Evolutionary conservation across 805 yeast genomes (phyloP).

Genomic region (Metschnikowia picachoensis): DNA sequence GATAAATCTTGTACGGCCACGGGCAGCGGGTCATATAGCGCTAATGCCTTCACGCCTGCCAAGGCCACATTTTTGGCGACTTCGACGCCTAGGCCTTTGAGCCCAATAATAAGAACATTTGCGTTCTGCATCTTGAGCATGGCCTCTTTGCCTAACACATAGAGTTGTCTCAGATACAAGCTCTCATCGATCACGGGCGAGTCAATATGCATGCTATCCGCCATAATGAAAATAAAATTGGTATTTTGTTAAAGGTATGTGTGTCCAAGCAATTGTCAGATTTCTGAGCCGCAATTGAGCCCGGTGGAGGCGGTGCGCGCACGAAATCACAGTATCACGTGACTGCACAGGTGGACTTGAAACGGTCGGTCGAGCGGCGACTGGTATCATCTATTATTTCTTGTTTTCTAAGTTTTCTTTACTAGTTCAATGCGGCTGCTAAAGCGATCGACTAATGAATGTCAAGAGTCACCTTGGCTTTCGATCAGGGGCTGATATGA

Average conservation of each 20-base stretch:
- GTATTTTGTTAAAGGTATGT: not conserved
- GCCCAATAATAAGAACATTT: constrained; percentile 85
- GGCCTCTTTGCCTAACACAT: constrained; percentile 96
- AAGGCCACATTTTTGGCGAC: constrained; percentile 94
- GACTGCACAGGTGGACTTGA: no score
- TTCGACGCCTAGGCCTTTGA: constrained; percentile 91
- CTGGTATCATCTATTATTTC: no score
- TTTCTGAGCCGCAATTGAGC: no score
- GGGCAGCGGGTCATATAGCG: constrained; percentile 76
- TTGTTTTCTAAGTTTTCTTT: no score
- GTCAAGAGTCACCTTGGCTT: no score
- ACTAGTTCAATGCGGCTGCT: no score
- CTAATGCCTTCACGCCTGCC: constrained; percentile 93
- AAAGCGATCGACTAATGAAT: no score
- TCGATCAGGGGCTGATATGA: no score
- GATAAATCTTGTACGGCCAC: constrained; percentile 72
- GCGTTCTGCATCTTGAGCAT: constrained; percentile 96
- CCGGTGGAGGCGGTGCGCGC: no score
- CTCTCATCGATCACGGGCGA: constrained; percentile 76
- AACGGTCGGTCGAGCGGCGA: no score
- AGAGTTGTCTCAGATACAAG: constrained; percentile 92
- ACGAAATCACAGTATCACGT: no score
- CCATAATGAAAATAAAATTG: constrained; percentile 4
- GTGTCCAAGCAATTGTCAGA: no score
- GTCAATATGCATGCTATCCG: constrained; percentile 39